Base-by-base conservation (phyloP, 192 early-diverging fungal genomes). In the Coemansia sp. region DNA sequence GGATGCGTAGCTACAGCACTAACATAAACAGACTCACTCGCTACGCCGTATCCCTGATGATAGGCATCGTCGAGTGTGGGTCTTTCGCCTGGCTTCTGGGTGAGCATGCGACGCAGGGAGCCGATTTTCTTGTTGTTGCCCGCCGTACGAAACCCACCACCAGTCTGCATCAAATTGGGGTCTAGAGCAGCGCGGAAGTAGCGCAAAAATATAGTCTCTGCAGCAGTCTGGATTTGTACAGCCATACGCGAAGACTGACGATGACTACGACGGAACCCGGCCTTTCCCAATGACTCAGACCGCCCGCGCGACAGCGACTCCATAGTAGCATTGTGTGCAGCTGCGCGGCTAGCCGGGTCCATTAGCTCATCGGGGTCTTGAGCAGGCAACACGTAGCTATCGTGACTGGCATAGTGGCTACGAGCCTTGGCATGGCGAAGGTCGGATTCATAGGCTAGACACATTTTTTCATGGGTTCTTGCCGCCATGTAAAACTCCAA, bases 401-500 rank as follows among this genome's bases (percentile, higher is more conserved):
- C 81, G 36, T 31, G 29, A 43, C 70, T 73, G 36, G 71, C 82
- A 31, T 84, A 84, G 0, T 84, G 82, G 66, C 82, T 84, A 34
- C 77, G 82, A 0, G 82, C 76, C 66, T 84, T 84, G 61, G 82
- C 76, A 29, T 84, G 82, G 24, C 82, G 73, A 63, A 84, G 65
- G 67, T 84, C 82, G 68, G 77, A 79, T 6, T 84, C 83, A 36
- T 85, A 85, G 2, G 77, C 83, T 31, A 80, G 71, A 27, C 84
- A 85, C 84, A 85, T 85, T 36, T 78, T 78, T 66, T 85, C 79
- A 57, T 85, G 84, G 0, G 84, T 82, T 12, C 79, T 73, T 24
- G 79, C 84, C 0, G 84, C 84, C 78, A 85, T 81, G 44, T 82
- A 85, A n/a, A 85, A 82, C 76, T 85, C 84, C 6, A 85, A 73